Conservation (phyloP, 495 filamentous ascomycete species). For the Clohesyomyces aquaticus region DNA sequence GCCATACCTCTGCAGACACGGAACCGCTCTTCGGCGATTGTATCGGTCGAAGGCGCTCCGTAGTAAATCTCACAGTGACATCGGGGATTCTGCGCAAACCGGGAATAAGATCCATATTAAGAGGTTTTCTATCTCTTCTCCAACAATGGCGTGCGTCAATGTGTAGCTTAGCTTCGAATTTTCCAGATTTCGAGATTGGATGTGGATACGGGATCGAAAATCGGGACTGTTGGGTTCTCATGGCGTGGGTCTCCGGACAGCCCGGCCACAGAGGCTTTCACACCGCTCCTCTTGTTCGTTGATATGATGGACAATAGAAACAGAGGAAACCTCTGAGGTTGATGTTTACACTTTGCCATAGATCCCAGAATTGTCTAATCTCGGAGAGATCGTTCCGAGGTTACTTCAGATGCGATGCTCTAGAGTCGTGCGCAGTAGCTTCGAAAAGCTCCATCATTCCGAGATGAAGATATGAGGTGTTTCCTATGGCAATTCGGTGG, state of each 20-base stretch:
- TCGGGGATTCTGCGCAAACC: no score
- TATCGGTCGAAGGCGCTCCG: no score
- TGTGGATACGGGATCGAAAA: neutral
- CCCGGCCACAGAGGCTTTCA: neutral
- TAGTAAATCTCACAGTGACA: no score
- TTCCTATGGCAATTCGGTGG: constrained; percentile 10
- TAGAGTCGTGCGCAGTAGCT: neutral
- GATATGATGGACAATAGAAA: neutral
- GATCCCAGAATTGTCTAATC: neutral
- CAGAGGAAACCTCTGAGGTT: neutral
- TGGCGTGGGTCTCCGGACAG: neutral
- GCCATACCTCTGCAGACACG: no score
- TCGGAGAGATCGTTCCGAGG: neutral
- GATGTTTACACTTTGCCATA: neutral
- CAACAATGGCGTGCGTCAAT: neutral
- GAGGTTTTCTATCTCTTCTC: neutral
- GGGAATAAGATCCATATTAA: neutral
- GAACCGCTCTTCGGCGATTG: no score
- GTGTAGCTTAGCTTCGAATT: no score
- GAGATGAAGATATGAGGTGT: constrained; percentile 6
- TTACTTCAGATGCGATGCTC: neutral
- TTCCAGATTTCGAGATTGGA: neutral
- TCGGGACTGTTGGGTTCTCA: neutral
- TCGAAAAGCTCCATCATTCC: neutral
- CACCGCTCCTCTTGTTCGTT: neutral